phyloP scores from a whole-genome alignment of 164 flowering plant genomes.

The Santalum album region DNA sequence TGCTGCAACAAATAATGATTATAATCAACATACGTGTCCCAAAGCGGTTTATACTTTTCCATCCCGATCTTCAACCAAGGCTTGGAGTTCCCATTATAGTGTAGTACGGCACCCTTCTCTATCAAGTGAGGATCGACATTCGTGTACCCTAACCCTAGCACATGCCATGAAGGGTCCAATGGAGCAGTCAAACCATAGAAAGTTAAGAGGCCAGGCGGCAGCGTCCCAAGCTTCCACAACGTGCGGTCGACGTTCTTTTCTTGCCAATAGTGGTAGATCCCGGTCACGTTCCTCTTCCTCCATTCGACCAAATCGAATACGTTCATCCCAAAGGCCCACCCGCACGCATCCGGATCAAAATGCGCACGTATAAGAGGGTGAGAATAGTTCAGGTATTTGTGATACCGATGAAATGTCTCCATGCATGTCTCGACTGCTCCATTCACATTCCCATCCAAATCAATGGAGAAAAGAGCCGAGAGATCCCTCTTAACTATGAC shows the following conservation, averaged over 20 bases:
- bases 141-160: slow-evolving; percentile 73
- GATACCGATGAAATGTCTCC: slow-evolving; percentile 85
- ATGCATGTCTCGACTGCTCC: slow-evolving; percentile 94
- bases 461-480: slow-evolving; percentile 46
- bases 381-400: slow-evolving; percentile 75
- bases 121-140: slow-evolving; percentile 56
- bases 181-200: slow-evolving; percentile 77
- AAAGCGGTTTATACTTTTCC: slow-evolving; percentile 68
- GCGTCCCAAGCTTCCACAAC: slow-evolving; percentile 83
- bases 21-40: slow-evolving; percentile 77
- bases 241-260: slow-evolving; percentile 68
- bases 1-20: slow-evolving; percentile 53
- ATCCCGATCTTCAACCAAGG: slow-evolving; percentile 90
- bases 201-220: slow-evolving; percentile 79
- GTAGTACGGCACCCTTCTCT: slow-evolving; percentile 71
- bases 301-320: slow-evolving; percentile 78
- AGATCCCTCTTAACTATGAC: slow-evolving; percentile 85
- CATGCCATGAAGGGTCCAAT: slow-evolving; percentile 69
- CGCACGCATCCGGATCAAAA: slow-evolving; percentile 88
- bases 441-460: slow-evolving; percentile 72
- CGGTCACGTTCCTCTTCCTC: slow-evolving; percentile 73
- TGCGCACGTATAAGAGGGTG: slow-evolving; percentile 66
- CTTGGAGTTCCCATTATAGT: slow-evolving; percentile 77
- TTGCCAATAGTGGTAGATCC: slow-evolving; percentile 87
- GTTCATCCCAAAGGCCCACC: slow-evolving; percentile 96